Evolutionary conservation across 176 grass and related monocot species (phyloP), one percentile per base, ranked within the genome.

Genomic region (Poa annua): DNA sequence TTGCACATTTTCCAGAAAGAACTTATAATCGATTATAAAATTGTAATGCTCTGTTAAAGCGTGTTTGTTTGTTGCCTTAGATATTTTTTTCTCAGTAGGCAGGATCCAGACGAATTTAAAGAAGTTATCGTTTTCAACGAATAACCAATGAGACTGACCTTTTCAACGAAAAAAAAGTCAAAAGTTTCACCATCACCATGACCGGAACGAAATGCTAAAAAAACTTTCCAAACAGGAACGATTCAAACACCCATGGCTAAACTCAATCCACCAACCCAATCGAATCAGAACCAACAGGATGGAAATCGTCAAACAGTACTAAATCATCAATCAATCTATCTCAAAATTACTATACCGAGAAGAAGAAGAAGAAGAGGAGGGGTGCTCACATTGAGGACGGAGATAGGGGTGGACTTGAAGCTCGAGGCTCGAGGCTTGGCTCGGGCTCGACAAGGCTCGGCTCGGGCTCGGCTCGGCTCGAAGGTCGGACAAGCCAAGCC

Each of bases 381-480:
- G 10, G 61, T 35, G 90, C 90, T 98, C 83, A 98, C 92, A 85
- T 88, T 87, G 81, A 93, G 86, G 48, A 98, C 85, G 29, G 82
- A 80, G 81, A 99, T n/a, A n/a, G n/a, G n/a, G n/a, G n/a, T n/a
- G n/a, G n/a, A n/a, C n/a, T n/a, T n/a, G n/a, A n/a, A n/a, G n/a
- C n/a, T n/a, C n/a, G n/a, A n/a, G n/a, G n/a, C n/a, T n/a, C n/a
- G n/a, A n/a, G n/a, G n/a, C n/a, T n/a, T n/a, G n/a, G n/a, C n/a
- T n/a, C n/a, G n/a, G n/a, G n/a, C n/a, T n/a, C n/a, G n/a, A n/a
- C n/a, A n/a, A n/a, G n/a, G n/a, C n/a, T n/a, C n/a, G n/a, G n/a
- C n/a, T n/a, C n/a, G n/a, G n/a, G n/a, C n/a, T n/a, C n/a, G n/a
- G n/a, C n/a, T n/a, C n/a, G n/a, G n/a, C n/a, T n/a, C n/a, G n/a